A percentile compares a stretch with the other conserved stretches of the same genome.
phyloP scores from a whole-genome alignment of 257 asterid genomes.

The Salvia splendens region DNA sequence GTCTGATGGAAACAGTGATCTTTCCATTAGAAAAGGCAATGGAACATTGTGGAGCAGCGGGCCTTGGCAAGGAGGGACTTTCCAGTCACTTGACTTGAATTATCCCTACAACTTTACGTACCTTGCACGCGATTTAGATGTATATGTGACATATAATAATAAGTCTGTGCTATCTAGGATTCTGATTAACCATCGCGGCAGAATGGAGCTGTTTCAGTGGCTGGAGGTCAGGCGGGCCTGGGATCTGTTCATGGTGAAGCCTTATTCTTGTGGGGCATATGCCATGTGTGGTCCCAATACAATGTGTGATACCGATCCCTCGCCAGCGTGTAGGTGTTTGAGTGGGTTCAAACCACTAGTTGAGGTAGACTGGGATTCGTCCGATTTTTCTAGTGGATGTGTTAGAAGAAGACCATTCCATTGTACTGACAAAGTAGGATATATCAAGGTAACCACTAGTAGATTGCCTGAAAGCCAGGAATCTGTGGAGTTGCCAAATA shows the following conservation, averaged over 20 bases:
- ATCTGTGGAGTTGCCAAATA: constrained; percentile 16
- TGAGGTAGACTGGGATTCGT: not conserved
- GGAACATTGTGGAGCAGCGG: constrained; percentile 42
- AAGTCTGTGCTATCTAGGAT: constrained; percentile 26
- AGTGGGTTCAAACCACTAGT: constrained; percentile 15
- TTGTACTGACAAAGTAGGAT: constrained; percentile 25
- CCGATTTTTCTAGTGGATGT: constrained; percentile 33
- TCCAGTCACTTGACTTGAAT: not conserved
- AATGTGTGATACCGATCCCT: constrained; percentile 11
- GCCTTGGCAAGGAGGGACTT: constrained; percentile 33
- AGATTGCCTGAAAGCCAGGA: constrained; percentile 32
- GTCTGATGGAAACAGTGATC: constrained; percentile 36
- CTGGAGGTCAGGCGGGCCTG: constrained; percentile 11
- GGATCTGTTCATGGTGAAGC: accelerated
- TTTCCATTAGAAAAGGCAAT: constrained; percentile 6
- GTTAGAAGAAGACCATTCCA: constrained; percentile 20
- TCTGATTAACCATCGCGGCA: constrained; percentile 6
- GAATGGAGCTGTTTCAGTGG: not conserved
- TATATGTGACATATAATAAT: constrained; percentile 22
- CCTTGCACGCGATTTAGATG: not conserved
- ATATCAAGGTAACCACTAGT: not conserved
- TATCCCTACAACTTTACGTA: constrained; percentile 23
- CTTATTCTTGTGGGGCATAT: not conserved
- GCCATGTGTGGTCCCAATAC: constrained; percentile 29
- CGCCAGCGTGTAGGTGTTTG: constrained; percentile 31